These are phyloP conservation scores for Lasiosphaeria miniovina DNA, from an alignment of 495 filamentous ascomycete species.

Conservation along the genomic window DNA sequence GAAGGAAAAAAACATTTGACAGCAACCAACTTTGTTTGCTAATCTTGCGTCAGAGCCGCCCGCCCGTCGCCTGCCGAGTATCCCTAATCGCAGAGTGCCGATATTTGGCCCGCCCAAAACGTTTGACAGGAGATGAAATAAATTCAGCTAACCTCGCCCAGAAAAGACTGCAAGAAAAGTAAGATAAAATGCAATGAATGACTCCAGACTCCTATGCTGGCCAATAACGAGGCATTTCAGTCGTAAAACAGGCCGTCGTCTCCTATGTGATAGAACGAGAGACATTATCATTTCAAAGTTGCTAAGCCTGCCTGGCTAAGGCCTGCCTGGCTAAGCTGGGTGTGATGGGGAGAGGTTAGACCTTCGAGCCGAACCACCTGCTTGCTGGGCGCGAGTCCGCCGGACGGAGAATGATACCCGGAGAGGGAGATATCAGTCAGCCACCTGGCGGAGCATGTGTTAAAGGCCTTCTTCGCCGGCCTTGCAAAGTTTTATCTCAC, in stretches of 20 bases:
- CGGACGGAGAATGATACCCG: conserved; percentile 20
- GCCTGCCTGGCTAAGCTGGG: neutral
- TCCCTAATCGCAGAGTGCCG: neutral
- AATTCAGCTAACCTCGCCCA: neutral
- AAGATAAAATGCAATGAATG: conserved; percentile 11
- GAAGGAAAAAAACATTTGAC: neutral
- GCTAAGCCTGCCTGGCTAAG: neutral
- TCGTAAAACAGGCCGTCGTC: conserved; percentile 16
- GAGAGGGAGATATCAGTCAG: conserved; percentile 5
- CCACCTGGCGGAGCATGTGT: conserved; percentile 33
- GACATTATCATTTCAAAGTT: conserved; percentile 4
- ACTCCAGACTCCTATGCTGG: conserved; percentile 31
- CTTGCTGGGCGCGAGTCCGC: conserved; percentile 13
- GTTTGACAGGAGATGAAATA: neutral
- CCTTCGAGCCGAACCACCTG: conserved; percentile 6
- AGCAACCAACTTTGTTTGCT: conserved; percentile 23
- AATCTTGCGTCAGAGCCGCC: conserved; percentile 6
- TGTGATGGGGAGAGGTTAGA: neutral
- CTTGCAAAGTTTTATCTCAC: conserved; percentile 93
- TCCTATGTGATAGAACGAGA: conserved; percentile 8
- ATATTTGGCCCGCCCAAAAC: neutral
- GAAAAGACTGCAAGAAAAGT: conserved; percentile 7
- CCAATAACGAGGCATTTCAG: conserved; percentile 20
- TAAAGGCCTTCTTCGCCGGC: conserved; percentile 85
- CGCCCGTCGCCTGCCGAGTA: neutral